These are phyloP conservation scores for Auriculariales sp. DNA, from an alignment of 768 basidiomycete species.

Conservation along the genomic window DNA sequence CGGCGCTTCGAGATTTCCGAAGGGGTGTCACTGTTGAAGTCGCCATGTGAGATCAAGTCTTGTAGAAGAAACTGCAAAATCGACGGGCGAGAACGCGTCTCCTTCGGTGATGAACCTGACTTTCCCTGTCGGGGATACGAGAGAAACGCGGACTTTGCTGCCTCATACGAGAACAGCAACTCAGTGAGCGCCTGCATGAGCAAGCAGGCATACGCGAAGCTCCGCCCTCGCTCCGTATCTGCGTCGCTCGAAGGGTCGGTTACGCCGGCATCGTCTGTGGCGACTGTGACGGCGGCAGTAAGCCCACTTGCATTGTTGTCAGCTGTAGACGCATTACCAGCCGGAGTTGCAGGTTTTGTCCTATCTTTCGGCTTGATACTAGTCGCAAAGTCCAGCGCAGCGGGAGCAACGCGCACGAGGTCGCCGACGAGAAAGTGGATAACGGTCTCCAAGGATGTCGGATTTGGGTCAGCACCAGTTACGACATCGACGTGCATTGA, in stretches of 20 bases:
- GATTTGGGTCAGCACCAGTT: no score
- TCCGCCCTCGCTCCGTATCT: constrained; percentile 1
- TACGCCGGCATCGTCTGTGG: not conserved
- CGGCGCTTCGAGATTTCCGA: constrained; percentile 37
- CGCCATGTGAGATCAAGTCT: constrained; percentile 68
- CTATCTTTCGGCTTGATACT: constrained; percentile 28
- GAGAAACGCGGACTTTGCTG: constrained; percentile 79
- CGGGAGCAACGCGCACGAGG: constrained; percentile 34
- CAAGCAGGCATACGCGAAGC: constrained; percentile 47
- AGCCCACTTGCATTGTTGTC: not conserved
- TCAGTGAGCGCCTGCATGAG: constrained; percentile 88
- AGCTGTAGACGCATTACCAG: not conserved
- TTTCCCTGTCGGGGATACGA: constrained; percentile 54
- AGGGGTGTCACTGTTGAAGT: constrained; percentile 48
- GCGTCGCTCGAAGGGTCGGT: constrained; percentile 3
- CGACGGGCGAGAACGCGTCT: constrained; percentile 44
- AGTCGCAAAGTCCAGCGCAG: not conserved
- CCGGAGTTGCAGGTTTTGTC: constrained; percentile 16
- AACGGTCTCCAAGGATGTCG: constrained; percentile 25
- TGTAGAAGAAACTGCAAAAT: constrained; percentile 71
- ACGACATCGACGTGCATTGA: constrained; percentile 15
- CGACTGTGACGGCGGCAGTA: constrained; percentile 8
- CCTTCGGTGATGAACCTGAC: constrained; percentile 47
- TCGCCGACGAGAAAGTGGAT: constrained; percentile 59
- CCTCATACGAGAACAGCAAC: constrained; percentile 81